Evolutionary conservation across 1,284 basidiomycete genomes (phyloP), one percentile per base, ranked within the genome.

Genomic region (Apiotrichum akiyoshidainum): DNA sequence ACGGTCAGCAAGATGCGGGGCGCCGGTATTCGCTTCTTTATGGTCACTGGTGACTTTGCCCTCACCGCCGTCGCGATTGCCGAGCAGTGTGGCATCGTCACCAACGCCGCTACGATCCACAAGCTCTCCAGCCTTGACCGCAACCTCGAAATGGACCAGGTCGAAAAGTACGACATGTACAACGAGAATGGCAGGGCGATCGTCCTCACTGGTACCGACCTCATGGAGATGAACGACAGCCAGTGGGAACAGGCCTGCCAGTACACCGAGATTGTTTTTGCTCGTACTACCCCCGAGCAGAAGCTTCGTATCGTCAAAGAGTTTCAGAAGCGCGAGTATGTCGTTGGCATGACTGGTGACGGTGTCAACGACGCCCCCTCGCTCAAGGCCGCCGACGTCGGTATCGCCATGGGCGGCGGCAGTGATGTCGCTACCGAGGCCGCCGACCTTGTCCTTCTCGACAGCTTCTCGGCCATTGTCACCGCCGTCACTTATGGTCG

Each of bases 261-360:
- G 52, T 88, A 85, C 70, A 80, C 83, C 34, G 87, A 88, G 69
- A 81, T 88, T 57, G 86, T 88, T 10, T 89, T 89, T 61, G 85
- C 87, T 0, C 81, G 87, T 35, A 88, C 86, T 1, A 86, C 85
- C 0, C 87, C 87, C 0, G 85, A 88, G 69, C 85, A 86, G 73
- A 89, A 89, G 72, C 77, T 89, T 16, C 79, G 81, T 39, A 88
- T 89, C 59, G 87, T 88, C 58, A 82, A 83, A 57, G 81, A 83
- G 49, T 81, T 86, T 61, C 83, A 86, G 68, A 73, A 72, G 17
- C 78, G 83, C 5, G 81, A 81, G 46, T 81, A 81, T 52, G 77
- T 81, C 12, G 84, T 86, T 31, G 84, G 80, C n/a, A 79, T 81
- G 66, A 84, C 83, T 2, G 85, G 87, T 26, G 86, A 88, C 66